Evolutionary conservation across 345 rosid genomes (phyloP), one percentile per base, ranked within the genome.

Genomic region (Arabis alpina): DNA sequence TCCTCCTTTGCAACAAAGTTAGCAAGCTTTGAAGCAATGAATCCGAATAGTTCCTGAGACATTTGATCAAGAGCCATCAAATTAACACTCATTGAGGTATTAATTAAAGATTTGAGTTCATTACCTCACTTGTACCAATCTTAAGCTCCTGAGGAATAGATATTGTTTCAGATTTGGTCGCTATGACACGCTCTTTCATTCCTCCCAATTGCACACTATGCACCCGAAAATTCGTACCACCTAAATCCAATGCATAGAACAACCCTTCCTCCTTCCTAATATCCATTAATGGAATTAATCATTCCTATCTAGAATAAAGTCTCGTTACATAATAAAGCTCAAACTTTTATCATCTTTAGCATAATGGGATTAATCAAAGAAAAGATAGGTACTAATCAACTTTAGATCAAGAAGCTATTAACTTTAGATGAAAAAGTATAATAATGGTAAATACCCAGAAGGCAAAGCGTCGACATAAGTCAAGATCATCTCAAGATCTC

Each of bases 181-280:
- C 88, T n/a, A 85, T 2, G 7, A 86, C 86, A 14, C 86, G 84
- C 67, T 84, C 75, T 56, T 85, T 81, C 54, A 77, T 83, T 9
- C 96, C 96, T 32, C 93, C 96, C 44, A 92, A 69, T 61, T 88
- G 86, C 64, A 90, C 93, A 11, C 96, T 87, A 75, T 84, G 69
- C 48, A 85, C 91, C 49, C 96, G 82, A 13, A 90, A 90, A 59
- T 92, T 90, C 0, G 98, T 90, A 58, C 96, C 98, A 0, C 98
- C 98, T 15, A 92, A 91, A 81, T 92, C 98, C 83, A 92, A 75
- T 10, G 90, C 98, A 81, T 88, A 92, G 76, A 86, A 90, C 88
- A 88, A 78, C 3, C 96, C 95, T 56, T 82, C 84, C 85, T 90
- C 95, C 57, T 83, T 82, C 85, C 98, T 90, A 19, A 72, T 37